Base-by-base conservation (phyloP, 495 filamentous ascomycete species). In the Annulohypoxylon stygium region DNA sequence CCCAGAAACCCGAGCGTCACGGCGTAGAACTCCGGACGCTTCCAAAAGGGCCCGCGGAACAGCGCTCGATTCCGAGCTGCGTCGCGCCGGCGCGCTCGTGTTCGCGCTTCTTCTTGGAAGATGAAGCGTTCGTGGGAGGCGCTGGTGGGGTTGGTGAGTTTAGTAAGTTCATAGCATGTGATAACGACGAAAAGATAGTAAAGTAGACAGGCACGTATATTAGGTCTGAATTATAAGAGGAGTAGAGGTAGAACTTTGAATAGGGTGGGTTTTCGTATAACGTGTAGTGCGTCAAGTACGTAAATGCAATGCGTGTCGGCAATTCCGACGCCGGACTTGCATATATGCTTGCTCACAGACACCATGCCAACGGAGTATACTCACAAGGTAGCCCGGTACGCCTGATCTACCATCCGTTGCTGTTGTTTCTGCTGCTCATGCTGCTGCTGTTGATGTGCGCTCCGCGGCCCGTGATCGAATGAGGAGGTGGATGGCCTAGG, bases 121-220 rank as follows among this genome's bases (percentile, higher is more conserved):
- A 74, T 62, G 47, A 67, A 61, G 9, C 71, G 66, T 59, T 74
- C 71, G 71, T 74, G 71, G 20, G 71, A 74, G 47, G 71, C 61
- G 66, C 71, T 71, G 39, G 11, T 45, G 4, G 14, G 18, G 11
- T 48, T 18, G 48, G 47, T 25, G 4, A 20, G 16, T 47, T 20
- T 20, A 20, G 30, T 6, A 1, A 18, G n/a, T 18, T 47, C 3
- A n/a, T 30, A 0, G 5, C 30, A 30, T 30, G 30, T 30, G 30
- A 30, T 30, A 23, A 23, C 1, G 0, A 16, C 16, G n/a, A n/a
- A 16, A 14, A 43, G 43, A 23, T 47, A 30, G 30, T 47, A 20
- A 20, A 16, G 16, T 47, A 47, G 43, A 9, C 6, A 20, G 5
- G 43, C 6, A 20, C 7, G n/a, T n/a, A 14, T 43, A 5, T 43